Base-by-base conservation (phyloP, 805 yeast species). In the Pichia paraexigua region DNA sequence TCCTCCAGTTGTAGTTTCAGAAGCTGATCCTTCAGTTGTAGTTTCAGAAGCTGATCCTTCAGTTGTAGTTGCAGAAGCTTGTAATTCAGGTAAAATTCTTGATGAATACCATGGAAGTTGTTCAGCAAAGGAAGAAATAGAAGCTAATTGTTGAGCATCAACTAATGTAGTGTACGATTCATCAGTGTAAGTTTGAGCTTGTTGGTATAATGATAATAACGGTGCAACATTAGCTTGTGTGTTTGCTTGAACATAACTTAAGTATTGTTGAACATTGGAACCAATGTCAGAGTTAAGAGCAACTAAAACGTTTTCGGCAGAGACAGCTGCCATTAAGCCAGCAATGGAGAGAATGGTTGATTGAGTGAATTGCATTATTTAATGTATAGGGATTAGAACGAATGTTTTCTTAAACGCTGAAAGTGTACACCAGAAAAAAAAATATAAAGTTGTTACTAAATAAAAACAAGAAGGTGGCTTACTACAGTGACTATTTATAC, bases 101-200 rank as follows among this genome's bases (percentile, higher is more conserved):
- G 63, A 53, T 2, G 64, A 58, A 50, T 67, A 67, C 71, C 72
- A 67, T 52, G 71, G 70, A 43, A 68, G 56, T 40, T 55, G 64
- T 20, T 70, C 63, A 13, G 60, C 70, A 51, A 65, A 63, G 7
- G 56, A 52, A 13, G 65, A 58, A 25, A 65, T 51, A 5, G 60
- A 47, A 3, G 56, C 40, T 24, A 49, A 45, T 41, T 51, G 51
- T 1, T 48, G 53, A 27, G 59, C 32, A 50, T 63, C 57, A 52
- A 68, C 62, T 52, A 73, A 62, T 37, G 77, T 72, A 44, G 77
- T 73, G 62, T 71, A 73, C n/a, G 73, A 63, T 48, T 71, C 68
- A 58, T 73, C 75, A 12, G 72, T 73, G 61, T 72, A 73, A 44
- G 76, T 73, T 32, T 57, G 59, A 37, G 66, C 69, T 30, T 58